Evolutionary conservation across 805 yeast species (phyloP), one percentile per base, ranked within the genome.

Genomic region (Diddensiella santjacobensis): DNA sequence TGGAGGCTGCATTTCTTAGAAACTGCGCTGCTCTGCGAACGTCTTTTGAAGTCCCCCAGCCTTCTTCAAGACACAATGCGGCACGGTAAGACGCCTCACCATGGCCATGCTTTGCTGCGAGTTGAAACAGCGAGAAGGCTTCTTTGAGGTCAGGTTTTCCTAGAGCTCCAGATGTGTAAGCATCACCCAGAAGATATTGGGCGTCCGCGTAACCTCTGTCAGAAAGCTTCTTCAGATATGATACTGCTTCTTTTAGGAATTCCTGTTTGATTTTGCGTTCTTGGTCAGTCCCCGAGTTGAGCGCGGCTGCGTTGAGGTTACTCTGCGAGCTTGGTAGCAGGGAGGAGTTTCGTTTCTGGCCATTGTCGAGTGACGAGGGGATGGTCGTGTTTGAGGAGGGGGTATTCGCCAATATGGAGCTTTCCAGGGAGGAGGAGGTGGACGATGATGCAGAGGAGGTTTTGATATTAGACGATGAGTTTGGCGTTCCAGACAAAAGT

Each of bases 61-160:
- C 99, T 67, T 89, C 95, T 66, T 90, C 96, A 58, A 83, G 86
- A 67, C 96, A 91, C 47, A 85, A 78, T 0, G 97, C 87, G 0
- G 96, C 86, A 58, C 98, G 78, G 67, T 86, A 93, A 0, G 96
- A 89, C 42, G 93, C 80, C 64, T 91, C 98, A 3, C 85, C 76
- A 64, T 91, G 98, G 22, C 91, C 93, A 58, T 87, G 91, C 63
- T 93, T 91, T 2, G 96, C 96, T 4, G 98, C 96, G 30, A 86
- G 72, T 61, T 84, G 89, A 64, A 93, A 93, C 48, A 87, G 74
- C 1, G 65, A 57, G 58, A 87, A 83, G 1, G 97, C 84, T 55
- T 86, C 90, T 54, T 77, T 79, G 57, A 83, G 75, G 44, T 90
- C 96, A 8, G 83, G 72, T 63, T 84, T 86, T 1, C 90, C 93